A percentile compares a stretch with the other conserved stretches of the same genome.
Evolutionary conservation across 257 asterid species (phyloP).

Genomic region (Cruciata laevipes): DNA sequence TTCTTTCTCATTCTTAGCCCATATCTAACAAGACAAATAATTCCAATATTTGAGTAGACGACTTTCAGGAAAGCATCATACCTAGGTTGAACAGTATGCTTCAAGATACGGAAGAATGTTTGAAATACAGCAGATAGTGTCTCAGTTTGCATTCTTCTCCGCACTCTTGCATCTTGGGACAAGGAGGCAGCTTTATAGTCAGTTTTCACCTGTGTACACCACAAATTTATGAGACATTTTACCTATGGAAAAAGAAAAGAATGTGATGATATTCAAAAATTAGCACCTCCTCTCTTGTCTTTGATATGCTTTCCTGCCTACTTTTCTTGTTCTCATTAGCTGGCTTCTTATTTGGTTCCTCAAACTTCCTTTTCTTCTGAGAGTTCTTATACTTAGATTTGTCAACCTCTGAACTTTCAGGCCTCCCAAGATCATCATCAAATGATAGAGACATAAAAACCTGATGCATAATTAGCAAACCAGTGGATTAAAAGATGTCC

Average conservation of each 20-base stretch:
- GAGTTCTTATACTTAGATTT: slow-evolving; percentile 44
- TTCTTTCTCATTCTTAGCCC: not conserved
- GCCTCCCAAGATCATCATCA: slow-evolving; percentile 82
- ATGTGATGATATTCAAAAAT: not conserved
- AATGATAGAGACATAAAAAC: slow-evolving; percentile 66
- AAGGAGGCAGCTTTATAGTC: slow-evolving; percentile 79
- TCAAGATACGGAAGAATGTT: slow-evolving; percentile 72
- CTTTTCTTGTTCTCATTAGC: slow-evolving; percentile 59
- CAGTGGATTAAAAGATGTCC: not conserved
- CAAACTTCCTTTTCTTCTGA: slow-evolving; percentile 54
- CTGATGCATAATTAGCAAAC: slow-evolving; percentile 23
- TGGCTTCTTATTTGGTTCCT: slow-evolving; percentile 50
- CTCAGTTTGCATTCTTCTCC: slow-evolving; percentile 72
- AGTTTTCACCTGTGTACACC: slow-evolving; percentile 59
- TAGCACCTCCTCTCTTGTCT: slow-evolving; percentile 83
- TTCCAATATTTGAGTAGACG: not conserved
- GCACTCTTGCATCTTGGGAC: slow-evolving; percentile 73
- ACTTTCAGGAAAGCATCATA: slow-evolving; percentile 14
- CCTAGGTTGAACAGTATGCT: slow-evolving; percentile 50
- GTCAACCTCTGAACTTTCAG: slow-evolving; percentile 43
- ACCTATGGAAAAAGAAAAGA: not conserved
- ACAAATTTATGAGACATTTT: slow-evolving; percentile 16
- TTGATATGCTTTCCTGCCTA: slow-evolving; percentile 53
- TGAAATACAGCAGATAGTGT: slow-evolving; percentile 73
- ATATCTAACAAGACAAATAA: slow-evolving; percentile 3